Evolutionary conservation across 2,329 filamentous ascomycete genomes (phyloP), one percentile per base, ranked within the genome.

Genomic region (Penicillium polonicum): DNA sequence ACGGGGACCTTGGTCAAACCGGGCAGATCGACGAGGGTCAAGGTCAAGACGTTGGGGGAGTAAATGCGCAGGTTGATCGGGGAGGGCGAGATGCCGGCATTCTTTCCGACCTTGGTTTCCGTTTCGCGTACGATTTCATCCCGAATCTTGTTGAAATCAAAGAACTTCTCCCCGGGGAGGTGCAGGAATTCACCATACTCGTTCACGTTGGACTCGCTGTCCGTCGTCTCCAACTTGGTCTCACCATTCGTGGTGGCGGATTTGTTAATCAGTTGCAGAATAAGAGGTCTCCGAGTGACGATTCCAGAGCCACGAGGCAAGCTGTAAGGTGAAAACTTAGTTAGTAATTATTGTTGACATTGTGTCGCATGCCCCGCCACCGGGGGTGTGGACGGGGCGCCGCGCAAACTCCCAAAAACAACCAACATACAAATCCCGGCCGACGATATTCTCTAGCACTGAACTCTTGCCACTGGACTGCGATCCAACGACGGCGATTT

Each of bases 401-500:
- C 42, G 35, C 60, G 41, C 29, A 41, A 36, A 39, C 52, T 44
- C 21, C 38, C 10, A 23, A 43, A 50, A 17, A 25, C 42, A 21
- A 50, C 50, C 52, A 58, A 83, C 91, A 81, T 83, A 97, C 93
- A 99, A 99, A 80, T 99, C 94, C 82, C 94, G 86, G 59, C 94
- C 94, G 57, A 99, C 94, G 72, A 99, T 99, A 74, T 99, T 99
- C 79, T 99, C 94, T 71, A 99, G 80, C 68, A 99, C 94, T 19
- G 94, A 99, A 83, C 92, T 97, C 87, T 99, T 99, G 80, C 94
- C 94, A 77, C 93, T 97, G 21, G 94, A 99, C 81, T 99, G 94
- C 78, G 92, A 97, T 72, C 94, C 94, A 57, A 99, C 94, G 67
- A 99, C 94, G 68, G 89, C 93, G 76, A 99, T 99, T 82, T 99